Percentiles rank a stretch among this genome's conserved stretches.
Conservation (phyloP, 306 rosid species). For the Lathyrus aphaca region DNA sequence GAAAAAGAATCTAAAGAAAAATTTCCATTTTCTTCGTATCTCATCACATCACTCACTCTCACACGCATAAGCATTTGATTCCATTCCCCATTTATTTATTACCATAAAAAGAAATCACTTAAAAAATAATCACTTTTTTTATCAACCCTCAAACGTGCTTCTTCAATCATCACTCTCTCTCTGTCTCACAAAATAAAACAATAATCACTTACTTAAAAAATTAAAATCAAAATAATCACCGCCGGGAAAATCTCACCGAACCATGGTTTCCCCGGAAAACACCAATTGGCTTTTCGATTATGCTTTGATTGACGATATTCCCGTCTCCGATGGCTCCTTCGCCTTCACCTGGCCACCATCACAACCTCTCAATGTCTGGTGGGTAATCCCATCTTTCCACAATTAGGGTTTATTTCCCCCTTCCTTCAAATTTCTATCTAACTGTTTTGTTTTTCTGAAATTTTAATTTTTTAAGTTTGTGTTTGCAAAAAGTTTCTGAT, state of each 20-base stretch:
- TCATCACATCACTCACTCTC: constrained; percentile 12
- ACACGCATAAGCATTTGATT: constrained; percentile 25
- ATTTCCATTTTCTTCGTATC: constrained; percentile 26
- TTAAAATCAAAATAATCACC: not conserved
- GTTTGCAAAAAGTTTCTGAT: not conserved
- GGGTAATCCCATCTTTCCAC: not conserved
- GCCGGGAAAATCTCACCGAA: constrained; percentile 7
- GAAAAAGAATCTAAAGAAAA: not conserved
- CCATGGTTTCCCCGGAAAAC: constrained; percentile 86
- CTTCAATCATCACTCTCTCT: constrained; percentile 23
- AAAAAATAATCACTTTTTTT: constrained; percentile 11
- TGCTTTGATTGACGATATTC: constrained; percentile 70
- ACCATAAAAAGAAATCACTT: not conserved
- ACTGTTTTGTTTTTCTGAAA: not conserved
- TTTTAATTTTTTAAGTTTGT: not conserved
- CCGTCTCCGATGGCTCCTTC: constrained; percentile 67
- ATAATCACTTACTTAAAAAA: not conserved
- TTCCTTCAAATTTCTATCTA: not conserved
- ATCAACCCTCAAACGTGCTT: constrained; percentile 19
- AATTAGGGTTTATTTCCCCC: constrained; percentile 40
- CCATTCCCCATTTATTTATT: not conserved
- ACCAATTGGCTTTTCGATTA: constrained; percentile 87
- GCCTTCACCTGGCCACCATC: constrained; percentile 73
- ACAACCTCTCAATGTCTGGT: constrained; percentile 63
- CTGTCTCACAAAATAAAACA: not conserved